phyloP scores from a whole-genome alignment of 805 yeast species.

The Zygoascus flipseniorum region DNA sequence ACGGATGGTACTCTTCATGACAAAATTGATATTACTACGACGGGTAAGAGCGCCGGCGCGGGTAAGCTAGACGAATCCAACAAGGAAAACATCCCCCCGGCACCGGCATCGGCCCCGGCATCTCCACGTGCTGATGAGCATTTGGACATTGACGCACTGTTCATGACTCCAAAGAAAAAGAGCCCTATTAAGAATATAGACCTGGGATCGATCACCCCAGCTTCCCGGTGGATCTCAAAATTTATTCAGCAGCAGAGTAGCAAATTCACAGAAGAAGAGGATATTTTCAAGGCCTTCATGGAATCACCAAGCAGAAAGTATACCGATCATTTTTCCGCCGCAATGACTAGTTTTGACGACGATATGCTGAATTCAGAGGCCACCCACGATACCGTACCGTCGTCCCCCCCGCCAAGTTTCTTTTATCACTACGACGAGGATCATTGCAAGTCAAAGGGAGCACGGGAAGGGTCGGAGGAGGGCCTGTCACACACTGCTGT shows the following conservation, averaged over 20 bases:
- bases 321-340: slow-evolving; percentile 1
- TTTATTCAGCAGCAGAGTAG: slow-evolving; percentile 7
- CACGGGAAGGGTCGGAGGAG: neutral
- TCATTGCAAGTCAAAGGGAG: neutral
- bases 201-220: slow-evolving; percentile 8
- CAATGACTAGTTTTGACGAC: slow-evolving; percentile 3
- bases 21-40: neutral
- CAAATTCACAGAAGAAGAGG: slow-evolving; percentile 12
- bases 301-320: slow-evolving; percentile 9
- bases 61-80: slow-evolving; percentile 5
- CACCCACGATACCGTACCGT: slow-evolving; percentile 5
- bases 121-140: neutral
- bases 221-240: slow-evolving; percentile 12
- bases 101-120: neutral
- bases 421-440: slow-evolving; percentile 10
- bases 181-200: neutral
- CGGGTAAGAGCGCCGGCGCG: neutral
- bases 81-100: slow-evolving; percentile 15
- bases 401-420: slow-evolving; percentile 10
- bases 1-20: neutral
- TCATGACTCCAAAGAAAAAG: slow-evolving; percentile 11
- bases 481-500: neutral
- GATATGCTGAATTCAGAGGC: slow-evolving; percentile 1
- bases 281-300: slow-evolving; percentile 13
- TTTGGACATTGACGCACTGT: slow-evolving; percentile 9